Conservation (phyloP, 179 eudicot genomes). For the Beta lomatogona region DNA sequence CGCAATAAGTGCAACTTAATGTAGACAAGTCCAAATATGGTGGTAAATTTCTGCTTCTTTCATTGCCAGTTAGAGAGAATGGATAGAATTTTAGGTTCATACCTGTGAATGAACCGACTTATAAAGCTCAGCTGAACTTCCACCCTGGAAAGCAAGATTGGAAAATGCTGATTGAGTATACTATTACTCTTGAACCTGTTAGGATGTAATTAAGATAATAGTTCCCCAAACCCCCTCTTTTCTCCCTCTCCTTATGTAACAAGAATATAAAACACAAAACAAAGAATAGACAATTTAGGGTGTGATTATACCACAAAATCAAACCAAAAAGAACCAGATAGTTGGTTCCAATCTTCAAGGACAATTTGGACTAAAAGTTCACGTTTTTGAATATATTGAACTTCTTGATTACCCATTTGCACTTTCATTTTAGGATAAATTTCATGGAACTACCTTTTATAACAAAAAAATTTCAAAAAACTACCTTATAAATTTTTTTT, state of each 20-base stretch:
- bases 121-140: slow-evolving; percentile 77
- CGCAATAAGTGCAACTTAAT: slow-evolving; percentile 1
- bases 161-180: not conserved
- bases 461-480: too few species aligned
- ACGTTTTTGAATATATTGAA: not conserved
- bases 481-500: too few species aligned
- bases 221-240: not conserved
- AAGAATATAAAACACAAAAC: not conserved
- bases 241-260: not conserved
- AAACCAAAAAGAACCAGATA: not conserved
- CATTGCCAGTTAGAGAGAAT: slow-evolving; percentile 6
- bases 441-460: too few species aligned
- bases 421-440: not conserved
- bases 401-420: not conserved
- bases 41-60: slow-evolving; percentile 5
- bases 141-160: slow-evolving; percentile 59
- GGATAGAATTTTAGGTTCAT: slow-evolving; percentile 23
- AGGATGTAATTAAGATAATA: not conserved
- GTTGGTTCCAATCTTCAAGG: not conserved
- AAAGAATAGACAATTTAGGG: not conserved
- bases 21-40: not conserved
- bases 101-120: slow-evolving; percentile 94
- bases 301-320: not conserved
- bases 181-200: not conserved
- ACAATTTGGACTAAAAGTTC: not conserved